Conservation (phyloP, 306 rosid genomes). For the Malus sieversii region DNA sequence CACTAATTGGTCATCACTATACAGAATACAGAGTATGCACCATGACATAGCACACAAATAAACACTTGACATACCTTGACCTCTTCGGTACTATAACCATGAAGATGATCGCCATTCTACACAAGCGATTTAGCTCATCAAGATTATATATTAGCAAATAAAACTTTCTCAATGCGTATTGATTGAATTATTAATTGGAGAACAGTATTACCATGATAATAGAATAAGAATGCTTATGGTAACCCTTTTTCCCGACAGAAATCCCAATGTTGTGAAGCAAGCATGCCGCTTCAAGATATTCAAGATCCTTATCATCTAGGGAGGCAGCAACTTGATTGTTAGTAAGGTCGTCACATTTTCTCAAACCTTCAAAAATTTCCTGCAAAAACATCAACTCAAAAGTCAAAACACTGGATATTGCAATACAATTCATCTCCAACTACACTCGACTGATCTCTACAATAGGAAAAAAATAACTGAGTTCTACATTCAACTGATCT, state of each 20-base stretch:
- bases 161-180: not conserved
- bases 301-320: constrained; percentile 26
- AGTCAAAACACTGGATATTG: not conserved
- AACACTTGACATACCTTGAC: constrained; percentile 24
- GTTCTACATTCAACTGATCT: no score
- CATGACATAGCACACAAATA: not conserved
- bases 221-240: constrained; percentile 25
- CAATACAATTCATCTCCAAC: not conserved
- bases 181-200: not conserved
- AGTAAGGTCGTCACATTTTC: constrained; percentile 9
- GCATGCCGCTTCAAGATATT: constrained; percentile 35
- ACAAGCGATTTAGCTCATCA: not conserved
- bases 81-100: constrained; percentile 27
- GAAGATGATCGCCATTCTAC: constrained; percentile 22
- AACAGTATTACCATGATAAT: constrained; percentile 22
- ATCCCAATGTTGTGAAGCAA: constrained; percentile 36
- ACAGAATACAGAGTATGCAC: not conserved
- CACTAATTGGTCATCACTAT: not conserved
- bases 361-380: constrained; percentile 30
- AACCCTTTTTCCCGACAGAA: constrained; percentile 25
- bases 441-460: no score
- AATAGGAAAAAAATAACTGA: no score
- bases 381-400: constrained; percentile 12
- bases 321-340: constrained; percentile 9
- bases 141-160: not conserved